Conservation (phyloP, 805 yeast genomes). For the Dipodascus albidus region DNA sequence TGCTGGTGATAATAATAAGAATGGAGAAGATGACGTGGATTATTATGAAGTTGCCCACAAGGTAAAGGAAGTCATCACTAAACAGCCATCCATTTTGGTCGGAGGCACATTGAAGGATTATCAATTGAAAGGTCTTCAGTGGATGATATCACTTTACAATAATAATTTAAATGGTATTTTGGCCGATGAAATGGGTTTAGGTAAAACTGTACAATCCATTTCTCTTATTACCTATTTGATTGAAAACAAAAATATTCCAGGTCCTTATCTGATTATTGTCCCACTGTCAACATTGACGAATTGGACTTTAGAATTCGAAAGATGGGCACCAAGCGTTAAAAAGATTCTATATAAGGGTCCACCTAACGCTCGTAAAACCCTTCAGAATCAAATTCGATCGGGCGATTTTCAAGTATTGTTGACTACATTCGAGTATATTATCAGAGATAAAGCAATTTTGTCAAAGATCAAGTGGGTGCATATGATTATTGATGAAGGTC, state of each 20-base stretch:
- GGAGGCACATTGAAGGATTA: conserved; percentile 93
- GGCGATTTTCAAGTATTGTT: conserved; percentile 84
- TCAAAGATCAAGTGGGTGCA: conserved; percentile 85
- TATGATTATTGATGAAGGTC: conserved; percentile 98
- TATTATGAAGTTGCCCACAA: conserved; percentile 90
- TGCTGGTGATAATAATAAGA: conserved; percentile 24
- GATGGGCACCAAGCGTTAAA: conserved; percentile 87
- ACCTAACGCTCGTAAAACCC: conserved; percentile 68
- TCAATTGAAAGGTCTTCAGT: conserved; percentile 89
- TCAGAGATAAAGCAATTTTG: conserved; percentile 74
- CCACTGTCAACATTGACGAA: conserved; percentile 90
- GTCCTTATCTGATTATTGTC: conserved; percentile 86
- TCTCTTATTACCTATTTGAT: conserved; percentile 75
- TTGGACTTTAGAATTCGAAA: conserved; percentile 91
- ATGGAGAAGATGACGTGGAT: conserved; percentile 58
- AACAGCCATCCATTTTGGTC: conserved; percentile 72
- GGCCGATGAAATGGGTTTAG: conserved; percentile 98
- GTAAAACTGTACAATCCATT: conserved; percentile 91
- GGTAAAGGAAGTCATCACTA: conserved; percentile 63
- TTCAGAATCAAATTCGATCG: conserved; percentile 55
- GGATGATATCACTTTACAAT: conserved; percentile 96
- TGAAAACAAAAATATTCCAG: conserved; percentile 63
- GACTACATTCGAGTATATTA: conserved; percentile 90
- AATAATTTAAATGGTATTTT: conserved; percentile 91
- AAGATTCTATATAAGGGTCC: conserved; percentile 87